phyloP scores from a whole-genome alignment of 1,139 yeast genomes.

The Cylindricascospora bacillispora region DNA sequence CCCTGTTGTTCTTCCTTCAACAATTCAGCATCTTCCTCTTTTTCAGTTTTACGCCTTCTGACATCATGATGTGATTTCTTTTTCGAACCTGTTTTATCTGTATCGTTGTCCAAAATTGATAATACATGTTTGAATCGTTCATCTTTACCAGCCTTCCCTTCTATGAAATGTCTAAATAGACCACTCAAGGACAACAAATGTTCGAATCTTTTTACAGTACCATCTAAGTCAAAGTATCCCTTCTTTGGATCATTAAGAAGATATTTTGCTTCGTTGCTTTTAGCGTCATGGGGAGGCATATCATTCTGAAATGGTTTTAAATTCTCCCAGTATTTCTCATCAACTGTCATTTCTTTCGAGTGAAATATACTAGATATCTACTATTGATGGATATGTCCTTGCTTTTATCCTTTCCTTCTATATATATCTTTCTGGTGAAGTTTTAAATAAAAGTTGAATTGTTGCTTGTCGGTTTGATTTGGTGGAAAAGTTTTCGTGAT shows the following conservation, averaged over 20 bases:
- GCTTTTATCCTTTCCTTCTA: conserved; percentile 1
- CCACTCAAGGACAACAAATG: conserved; percentile 76
- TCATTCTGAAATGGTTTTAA: conserved; percentile 22
- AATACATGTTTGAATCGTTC: conserved; percentile 46
- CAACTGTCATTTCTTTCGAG: conserved; percentile 12
- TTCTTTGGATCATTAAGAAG: conserved; percentile 40
- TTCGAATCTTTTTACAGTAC: conserved; percentile 67
- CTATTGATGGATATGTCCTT: background rate
- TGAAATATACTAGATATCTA: background rate
- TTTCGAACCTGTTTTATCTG: conserved; percentile 15
- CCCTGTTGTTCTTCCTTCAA: background rate
- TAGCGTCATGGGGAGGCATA: conserved; percentile 14
- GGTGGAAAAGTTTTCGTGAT: no score
- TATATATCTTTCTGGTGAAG: background rate
- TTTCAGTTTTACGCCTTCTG: conserved; percentile 35
- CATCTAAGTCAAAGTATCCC: conserved; percentile 43
- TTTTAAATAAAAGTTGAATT: no score
- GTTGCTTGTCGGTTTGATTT: no score
- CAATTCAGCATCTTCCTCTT: conserved; percentile 20
- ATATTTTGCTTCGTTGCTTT: conserved; percentile 29
- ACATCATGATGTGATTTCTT: conserved; percentile 19
- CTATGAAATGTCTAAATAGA: conserved; percentile 78
- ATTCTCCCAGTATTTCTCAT: conserved; percentile 18
- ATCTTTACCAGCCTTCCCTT: conserved; percentile 66
- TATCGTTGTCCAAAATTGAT: conserved; percentile 36